Evolutionary conservation across 805 yeast genomes (phyloP).

Genomic region (Lipomyces starkeyi): DNA sequence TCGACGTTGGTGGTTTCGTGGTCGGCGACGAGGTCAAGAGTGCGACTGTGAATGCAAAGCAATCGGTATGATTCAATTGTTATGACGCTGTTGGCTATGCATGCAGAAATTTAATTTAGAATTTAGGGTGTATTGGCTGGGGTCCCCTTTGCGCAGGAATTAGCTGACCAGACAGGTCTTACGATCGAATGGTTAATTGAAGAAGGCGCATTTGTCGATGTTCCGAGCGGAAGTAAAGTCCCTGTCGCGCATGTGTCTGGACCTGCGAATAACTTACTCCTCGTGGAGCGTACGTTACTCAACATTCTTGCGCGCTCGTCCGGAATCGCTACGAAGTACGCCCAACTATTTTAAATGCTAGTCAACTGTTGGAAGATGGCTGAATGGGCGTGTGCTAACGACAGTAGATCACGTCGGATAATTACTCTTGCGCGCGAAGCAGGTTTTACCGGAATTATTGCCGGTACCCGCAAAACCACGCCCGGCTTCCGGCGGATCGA

Average conservation of each 20-base stretch:
- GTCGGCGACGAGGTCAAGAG: constrained; percentile 78
- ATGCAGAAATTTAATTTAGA: background rate
- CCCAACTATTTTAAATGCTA: background rate
- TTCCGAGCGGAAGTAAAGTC: constrained; percentile 57
- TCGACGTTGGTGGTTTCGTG: constrained; percentile 93
- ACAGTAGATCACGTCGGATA: constrained; percentile 54
- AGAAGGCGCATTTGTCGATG: constrained; percentile 69
- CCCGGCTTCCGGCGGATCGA: constrained; percentile 90
- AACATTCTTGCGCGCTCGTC: constrained; percentile 82
- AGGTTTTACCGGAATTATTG: constrained; percentile 83
- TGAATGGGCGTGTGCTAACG: background rate
- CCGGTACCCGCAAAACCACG: constrained; percentile 97
- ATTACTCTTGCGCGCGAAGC: constrained; percentile 64
- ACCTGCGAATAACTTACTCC: constrained; percentile 74
- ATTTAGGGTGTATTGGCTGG: constrained; percentile 77
- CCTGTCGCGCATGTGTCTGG: constrained; percentile 82
- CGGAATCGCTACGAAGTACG: constrained; percentile 79
- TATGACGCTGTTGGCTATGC: too few species aligned
- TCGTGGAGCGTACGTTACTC: constrained; percentile 86
- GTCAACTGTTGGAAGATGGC: background rate
- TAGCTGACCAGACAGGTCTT: constrained; percentile 75
- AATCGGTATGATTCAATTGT: constrained; percentile 45
- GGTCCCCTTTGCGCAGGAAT: constrained; percentile 86
- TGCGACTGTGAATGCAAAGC: constrained; percentile 83
- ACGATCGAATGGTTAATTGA: constrained; percentile 70